Evolutionary conservation across 1,139 yeast genomes (phyloP), one percentile per base, ranked within the genome.

Genomic region (Pichia inconspicua): DNA sequence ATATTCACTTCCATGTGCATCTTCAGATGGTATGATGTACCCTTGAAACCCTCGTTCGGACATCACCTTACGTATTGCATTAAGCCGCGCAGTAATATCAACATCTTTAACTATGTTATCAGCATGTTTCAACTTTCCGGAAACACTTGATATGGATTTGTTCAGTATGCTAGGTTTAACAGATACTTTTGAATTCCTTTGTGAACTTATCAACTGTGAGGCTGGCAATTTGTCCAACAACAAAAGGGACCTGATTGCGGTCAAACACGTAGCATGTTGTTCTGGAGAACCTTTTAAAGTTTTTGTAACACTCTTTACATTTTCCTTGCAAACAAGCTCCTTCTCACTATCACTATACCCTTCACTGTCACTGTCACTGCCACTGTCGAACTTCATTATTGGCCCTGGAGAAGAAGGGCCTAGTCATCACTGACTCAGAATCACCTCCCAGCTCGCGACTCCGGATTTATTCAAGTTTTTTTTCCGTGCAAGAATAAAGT

Each of bases 21-120:
- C 83, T 56, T 75, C 82, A n/a, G 78, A 73, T 2, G 83, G 82
- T 8, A 78, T 66, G 32, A 78, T 69, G 55, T 78, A 78, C 2
- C 46, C 19, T 5, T 50, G 10, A 2, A 50, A 4, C 34, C 34
- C 34, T 30, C 34, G 34, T 30, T 30, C 34, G n/a, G 14, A 10
- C 34, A 30, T 30, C 34, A 30, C 34, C n/a, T 30, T 30, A 14
- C 34, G 34, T 11, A 30, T 30, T 30, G 34, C 34, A 14, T 12
- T 30, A 3, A 30, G 34, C n/a, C 34, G 34, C n/a, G 34, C 34
- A 14, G 34, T 12, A 12, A 30, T 14, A 30, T 30, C 34, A 5
- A 10, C n/a, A 11, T 27, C 30, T 9, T 27, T 11, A 8, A 27
- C 11, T 27, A 2, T 27, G 9, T 27, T 12, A 27, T 22, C 22